A percentile compares a stretch with the other conserved stretches of the same genome.
phyloP scores from a whole-genome alignment of 2,329 filamentous ascomycete species.

The Colletotrichum costaricense region DNA sequence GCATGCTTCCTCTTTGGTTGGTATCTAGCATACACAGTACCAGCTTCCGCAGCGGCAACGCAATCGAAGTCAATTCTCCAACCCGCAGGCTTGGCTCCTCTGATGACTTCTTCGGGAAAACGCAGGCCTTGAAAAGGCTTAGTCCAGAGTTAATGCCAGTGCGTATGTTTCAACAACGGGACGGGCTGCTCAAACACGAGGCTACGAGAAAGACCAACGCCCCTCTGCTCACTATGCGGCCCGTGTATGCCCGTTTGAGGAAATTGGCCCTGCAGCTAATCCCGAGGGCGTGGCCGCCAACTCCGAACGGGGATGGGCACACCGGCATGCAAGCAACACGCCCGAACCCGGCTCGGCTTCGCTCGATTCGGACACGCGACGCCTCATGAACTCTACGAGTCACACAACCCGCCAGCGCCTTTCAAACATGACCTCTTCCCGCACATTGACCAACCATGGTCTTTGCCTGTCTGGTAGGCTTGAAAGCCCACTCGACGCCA shows the following conservation, averaged over 20 bases:
- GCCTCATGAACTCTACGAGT: constrained; percentile 6
- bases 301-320: constrained; percentile 19
- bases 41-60: background rate
- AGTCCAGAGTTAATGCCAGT: constrained; percentile 1
- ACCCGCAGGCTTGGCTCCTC: constrained; percentile 14
- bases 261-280: constrained; percentile 31
- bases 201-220: constrained; percentile 1
- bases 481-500: constrained; percentile 13
- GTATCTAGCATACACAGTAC: constrained; percentile 7
- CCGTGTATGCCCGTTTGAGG: constrained; percentile 32
- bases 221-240: constrained; percentile 22
- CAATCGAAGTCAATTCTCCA: background rate
- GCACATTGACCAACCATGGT: constrained; percentile 9
- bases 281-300: constrained; percentile 27
- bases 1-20: background rate
- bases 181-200: constrained; percentile 21
- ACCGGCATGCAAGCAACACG: constrained; percentile 22
- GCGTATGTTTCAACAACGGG: constrained; percentile 30
- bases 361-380: constrained; percentile 14
- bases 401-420: background rate
- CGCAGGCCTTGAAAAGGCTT: background rate
- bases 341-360: constrained; percentile 25
- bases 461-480: background rate
- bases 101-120: background rate
- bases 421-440: constrained; percentile 12